Evolutionary conservation across 768 basidiomycete genomes (phyloP).

Genomic region (Trametes cinnabarina): DNA sequence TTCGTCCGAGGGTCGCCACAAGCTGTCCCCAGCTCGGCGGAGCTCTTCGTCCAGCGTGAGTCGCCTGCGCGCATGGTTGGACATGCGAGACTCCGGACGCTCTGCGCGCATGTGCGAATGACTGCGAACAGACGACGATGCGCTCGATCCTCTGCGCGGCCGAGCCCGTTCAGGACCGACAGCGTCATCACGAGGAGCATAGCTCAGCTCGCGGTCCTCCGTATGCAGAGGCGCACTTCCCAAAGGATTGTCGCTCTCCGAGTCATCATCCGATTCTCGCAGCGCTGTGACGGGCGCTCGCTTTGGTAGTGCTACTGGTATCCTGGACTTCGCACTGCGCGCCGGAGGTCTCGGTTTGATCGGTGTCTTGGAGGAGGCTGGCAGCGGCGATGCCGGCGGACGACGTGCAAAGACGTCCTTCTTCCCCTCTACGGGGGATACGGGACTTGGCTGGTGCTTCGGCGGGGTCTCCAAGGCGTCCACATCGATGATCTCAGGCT

Average conservation of each 20-base stretch:
- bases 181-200: background rate
- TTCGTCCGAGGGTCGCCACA: conserved; percentile 30
- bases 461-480: conserved; percentile 16
- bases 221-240: background rate
- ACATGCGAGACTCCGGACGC: conserved; percentile 4
- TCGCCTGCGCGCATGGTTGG: conserved; percentile 34
- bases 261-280: background rate
- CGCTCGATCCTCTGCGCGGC: background rate
- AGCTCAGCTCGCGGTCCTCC: background rate
- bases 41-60: conserved; percentile 71
- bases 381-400: conserved; percentile 64
- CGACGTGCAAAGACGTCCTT: conserved; percentile 55
- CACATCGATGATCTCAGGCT: conserved; percentile 24
- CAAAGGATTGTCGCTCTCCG: conserved; percentile 18
- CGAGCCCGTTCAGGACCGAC: conserved; percentile 1
- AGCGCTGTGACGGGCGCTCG: conserved; percentile 1
- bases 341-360: conserved; percentile 57
- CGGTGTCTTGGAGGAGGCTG: conserved; percentile 39
- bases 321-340: conserved; percentile 30
- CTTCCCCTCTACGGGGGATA: conserved; percentile 9
- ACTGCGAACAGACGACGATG: conserved; percentile 6
- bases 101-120: background rate
- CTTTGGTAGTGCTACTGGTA: conserved; percentile 1
- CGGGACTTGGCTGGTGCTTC: background rate
- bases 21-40: conserved; percentile 38